Evolutionary conservation across 148 eudicot species (phyloP), one percentile per base, ranked within the genome.

Genomic region (Arctostaphylos glauca): DNA sequence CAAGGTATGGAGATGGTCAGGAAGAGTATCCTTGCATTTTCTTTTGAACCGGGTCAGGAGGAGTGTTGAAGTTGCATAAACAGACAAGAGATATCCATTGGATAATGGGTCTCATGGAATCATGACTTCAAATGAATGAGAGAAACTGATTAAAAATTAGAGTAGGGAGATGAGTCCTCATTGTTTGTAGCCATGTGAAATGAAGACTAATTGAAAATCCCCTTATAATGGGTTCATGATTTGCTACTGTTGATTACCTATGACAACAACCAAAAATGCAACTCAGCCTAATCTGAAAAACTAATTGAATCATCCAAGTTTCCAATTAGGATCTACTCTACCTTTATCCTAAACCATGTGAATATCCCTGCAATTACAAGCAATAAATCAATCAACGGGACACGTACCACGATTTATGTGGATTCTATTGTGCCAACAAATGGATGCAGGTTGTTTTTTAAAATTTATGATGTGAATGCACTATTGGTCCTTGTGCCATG

Each of bases 51-150:
- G 38, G 31, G 15, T 8, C 12, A 13, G 73, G 44, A 67, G 14
- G 41, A 23, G 10, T 66, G 72, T 31, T 66, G 72, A 66, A 75
- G 15, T 55, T 75, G 78, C 53, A 43, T 49, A 75, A 48, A 76
- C 15, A 21, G 78, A n/a, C 78, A 21, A 18, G 25, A 76, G 59
- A 4, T 18, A 4, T 49, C 41, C 25, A 31, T 12, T 31, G 0
- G 38, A 31, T 31, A 31, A 31, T 1, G 38, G 38, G 38, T 31
- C 38, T 31, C 38, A 31, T 52, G 54, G 74, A 44, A 44, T 70
- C 5, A 6, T 10, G 41, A 5, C 3, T 0, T 44, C 2, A 44
- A 73, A 73, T 44, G 53, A 44, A 44, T 47, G 52, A 43, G 25
- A 23, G 16, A 62, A 19, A 59, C 81, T 67, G n/a, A 56, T 9